phyloP scores from a whole-genome alignment of 2,329 filamentous ascomycete genomes.

The Aspergillus sclerotialis region DNA sequence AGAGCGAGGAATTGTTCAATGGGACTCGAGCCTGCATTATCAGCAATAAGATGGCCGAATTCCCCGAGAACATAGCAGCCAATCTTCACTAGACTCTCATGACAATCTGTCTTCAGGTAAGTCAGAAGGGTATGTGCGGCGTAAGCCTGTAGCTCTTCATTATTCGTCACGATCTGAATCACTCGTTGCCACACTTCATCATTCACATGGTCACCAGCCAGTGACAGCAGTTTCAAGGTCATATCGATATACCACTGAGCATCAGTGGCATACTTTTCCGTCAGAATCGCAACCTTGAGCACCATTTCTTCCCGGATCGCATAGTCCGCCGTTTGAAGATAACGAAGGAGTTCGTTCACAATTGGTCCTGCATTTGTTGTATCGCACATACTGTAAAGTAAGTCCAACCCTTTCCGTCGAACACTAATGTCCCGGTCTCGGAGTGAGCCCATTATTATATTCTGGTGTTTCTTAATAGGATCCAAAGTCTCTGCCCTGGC shows the following conservation, averaged over 20 bases:
- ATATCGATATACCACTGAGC: slow-evolving; percentile 99
- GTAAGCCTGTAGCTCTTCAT: slow-evolving; percentile 95
- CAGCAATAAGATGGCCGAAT: slow-evolving; percentile 93
- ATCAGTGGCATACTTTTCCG: slow-evolving; percentile 96
- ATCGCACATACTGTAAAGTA: slow-evolving; percentile 99
- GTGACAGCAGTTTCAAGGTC: slow-evolving; percentile 83
- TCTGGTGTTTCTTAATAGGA: slow-evolving; percentile 96
- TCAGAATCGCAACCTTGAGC: slow-evolving; percentile 94
- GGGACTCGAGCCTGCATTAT: slow-evolving; percentile 83
- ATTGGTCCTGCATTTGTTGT: slow-evolving; percentile 88
- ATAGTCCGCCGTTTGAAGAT: slow-evolving; percentile 93
- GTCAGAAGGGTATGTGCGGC: slow-evolving; percentile 88
- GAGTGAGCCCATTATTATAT: slow-evolving; percentile 87
- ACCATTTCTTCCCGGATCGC: slow-evolving; percentile 99
- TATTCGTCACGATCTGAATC: slow-evolving; percentile 98
- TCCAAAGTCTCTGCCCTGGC: slow-evolving; percentile 89
- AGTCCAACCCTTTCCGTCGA: slow-evolving; percentile 85
- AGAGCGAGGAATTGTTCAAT: slow-evolving; percentile 95
- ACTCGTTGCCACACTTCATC: slow-evolving; percentile 99
- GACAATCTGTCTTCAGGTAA: slow-evolving; percentile 88
- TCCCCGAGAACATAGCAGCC: slow-evolving; percentile 93
- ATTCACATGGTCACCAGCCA: slow-evolving; percentile 96
- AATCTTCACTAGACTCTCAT: slow-evolving; percentile 97
- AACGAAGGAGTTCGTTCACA: slow-evolving; percentile 86
- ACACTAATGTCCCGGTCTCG: slow-evolving; percentile 97